phyloP scores from a whole-genome alignment of 768 basidiomycete species.

The Coprinellus micaceus region DNA sequence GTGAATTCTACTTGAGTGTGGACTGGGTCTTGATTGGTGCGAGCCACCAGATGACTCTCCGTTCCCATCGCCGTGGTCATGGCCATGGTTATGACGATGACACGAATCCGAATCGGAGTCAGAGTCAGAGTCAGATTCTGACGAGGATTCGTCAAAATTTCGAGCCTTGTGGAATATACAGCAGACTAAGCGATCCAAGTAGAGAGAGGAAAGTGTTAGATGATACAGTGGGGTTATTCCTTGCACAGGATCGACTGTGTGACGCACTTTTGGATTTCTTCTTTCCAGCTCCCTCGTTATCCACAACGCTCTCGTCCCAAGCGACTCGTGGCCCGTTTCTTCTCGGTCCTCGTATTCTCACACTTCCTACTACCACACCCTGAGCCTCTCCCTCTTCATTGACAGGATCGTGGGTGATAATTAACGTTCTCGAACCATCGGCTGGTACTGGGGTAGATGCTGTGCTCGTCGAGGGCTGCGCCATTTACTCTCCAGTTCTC shows the following conservation, averaged over 20 bases:
- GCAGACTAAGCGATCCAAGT: slow-evolving; percentile 64
- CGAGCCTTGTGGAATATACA: slow-evolving; percentile 90
- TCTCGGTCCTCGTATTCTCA: slow-evolving; percentile 54
- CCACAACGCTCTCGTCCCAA: slow-evolving; percentile 83
- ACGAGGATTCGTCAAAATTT: slow-evolving; percentile 75
- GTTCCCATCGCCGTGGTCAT: slow-evolving; percentile 5
- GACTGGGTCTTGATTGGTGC: slow-evolving; percentile 5
- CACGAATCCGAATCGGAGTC: slow-evolving; percentile 36
- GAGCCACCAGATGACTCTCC: slow-evolving; percentile 10
- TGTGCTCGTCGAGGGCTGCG: slow-evolving; percentile 18
- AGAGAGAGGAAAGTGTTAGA: background rate
- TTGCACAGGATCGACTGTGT: background rate
- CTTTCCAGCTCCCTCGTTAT: slow-evolving; percentile 86
- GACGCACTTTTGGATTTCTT: slow-evolving; percentile 91
- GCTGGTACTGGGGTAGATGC: slow-evolving; percentile 38
- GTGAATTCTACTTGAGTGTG: slow-evolving; percentile 16
- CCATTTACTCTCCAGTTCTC: background rate
- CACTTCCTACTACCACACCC: slow-evolving; percentile 39
- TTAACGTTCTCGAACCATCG: slow-evolving; percentile 56
- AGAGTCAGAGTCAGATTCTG: slow-evolving; percentile 50
- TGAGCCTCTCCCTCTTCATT: slow-evolving; percentile 22
- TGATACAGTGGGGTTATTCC: background rate
- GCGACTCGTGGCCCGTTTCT: slow-evolving; percentile 57
- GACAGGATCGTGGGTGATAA: slow-evolving; percentile 35
- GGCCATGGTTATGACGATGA: slow-evolving; percentile 20